Base-by-base conservation (phyloP, 371 early-diverging fungal species). In the Encephalitozoon cuniculi region DNA sequence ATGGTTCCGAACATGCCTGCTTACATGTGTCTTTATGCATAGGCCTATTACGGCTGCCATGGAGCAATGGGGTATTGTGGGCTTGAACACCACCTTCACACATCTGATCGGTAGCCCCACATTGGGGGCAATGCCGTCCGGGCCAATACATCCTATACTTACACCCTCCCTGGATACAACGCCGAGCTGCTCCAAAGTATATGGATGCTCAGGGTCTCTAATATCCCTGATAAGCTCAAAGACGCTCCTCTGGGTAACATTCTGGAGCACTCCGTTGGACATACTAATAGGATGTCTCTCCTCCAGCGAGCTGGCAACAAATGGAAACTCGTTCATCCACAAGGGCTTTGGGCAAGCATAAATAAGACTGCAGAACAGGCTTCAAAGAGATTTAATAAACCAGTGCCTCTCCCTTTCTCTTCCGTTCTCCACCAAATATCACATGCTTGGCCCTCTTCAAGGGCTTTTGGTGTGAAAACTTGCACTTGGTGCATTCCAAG, bases 361-460 rank as follows among this genome's bases (percentile, higher is more conserved):
- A 67, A 64, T 34, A 74, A 39, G 32, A 39, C 26, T 30, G 11
- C 21, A 73, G 43, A 44, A 72, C 39, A 77, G 30, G 43, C 11
- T 78, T n/a, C n/a, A n/a, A n/a, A n/a, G n/a, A n/a, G n/a, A n/a
- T n/a, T 85, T 83, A 85, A 82, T 83, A 85, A 68, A 72, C 71
- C 39, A 85, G 66, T 68, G 83, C 83, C 55, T 83, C 82, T 25
- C 84, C 84, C 65, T 83, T 85, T 52, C 74, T 89, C 86, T 89
- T 97, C 93, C 94, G 95, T 88, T 96, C 95, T 89, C 95, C 96
- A 87, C 96, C 95, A 73, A 97, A 90, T 88, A 95, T 94, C 86
- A 95, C 95, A 90, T 94, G 95, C 90, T 97, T 97, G 90, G 96
- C 94, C 82, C 97, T 92, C 90, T 95, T 94, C 85, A 94, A 82